Conservation (phyloP, 2,329 filamentous ascomycete species). For the Biscogniauxia marginata region DNA sequence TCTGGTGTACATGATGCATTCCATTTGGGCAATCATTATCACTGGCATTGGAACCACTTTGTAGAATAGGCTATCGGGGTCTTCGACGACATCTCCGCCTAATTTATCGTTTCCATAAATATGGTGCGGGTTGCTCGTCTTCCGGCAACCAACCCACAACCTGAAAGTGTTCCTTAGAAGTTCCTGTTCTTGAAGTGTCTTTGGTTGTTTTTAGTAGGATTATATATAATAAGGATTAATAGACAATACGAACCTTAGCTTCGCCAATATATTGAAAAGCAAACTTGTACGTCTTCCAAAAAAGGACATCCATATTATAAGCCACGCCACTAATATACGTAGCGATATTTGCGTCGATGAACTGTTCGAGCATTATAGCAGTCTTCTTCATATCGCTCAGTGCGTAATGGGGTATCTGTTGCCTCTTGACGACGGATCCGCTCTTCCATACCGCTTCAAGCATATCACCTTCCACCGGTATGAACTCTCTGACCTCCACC, state of each 20-base stretch:
- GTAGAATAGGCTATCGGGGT: constrained; percentile 11
- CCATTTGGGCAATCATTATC: constrained; percentile 46
- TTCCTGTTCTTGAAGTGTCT: constrained; percentile 10
- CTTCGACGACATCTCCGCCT: constrained; percentile 12
- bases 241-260: background rate
- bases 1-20: constrained; percentile 39
- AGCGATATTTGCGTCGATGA: constrained; percentile 13
- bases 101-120: constrained; percentile 22
- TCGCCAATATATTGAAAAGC: background rate
- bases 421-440: background rate
- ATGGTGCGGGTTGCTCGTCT: constrained; percentile 20
- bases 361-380: background rate
- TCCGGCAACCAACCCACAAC: constrained; percentile 21
- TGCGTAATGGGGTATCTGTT: background rate
- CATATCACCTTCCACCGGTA: constrained; percentile 23
- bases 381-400: background rate
- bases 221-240: too few species aligned
- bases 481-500: constrained; percentile 23
- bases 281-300: constrained; percentile 1
- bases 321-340: background rate
- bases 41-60: constrained; percentile 34
- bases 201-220: constrained; percentile 5
- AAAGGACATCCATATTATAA: background rate
- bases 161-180: constrained; percentile 21
- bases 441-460: background rate